phyloP scores from a whole-genome alignment of 2,329 filamentous ascomycete species.

The Clonostachys chloroleuca region DNA sequence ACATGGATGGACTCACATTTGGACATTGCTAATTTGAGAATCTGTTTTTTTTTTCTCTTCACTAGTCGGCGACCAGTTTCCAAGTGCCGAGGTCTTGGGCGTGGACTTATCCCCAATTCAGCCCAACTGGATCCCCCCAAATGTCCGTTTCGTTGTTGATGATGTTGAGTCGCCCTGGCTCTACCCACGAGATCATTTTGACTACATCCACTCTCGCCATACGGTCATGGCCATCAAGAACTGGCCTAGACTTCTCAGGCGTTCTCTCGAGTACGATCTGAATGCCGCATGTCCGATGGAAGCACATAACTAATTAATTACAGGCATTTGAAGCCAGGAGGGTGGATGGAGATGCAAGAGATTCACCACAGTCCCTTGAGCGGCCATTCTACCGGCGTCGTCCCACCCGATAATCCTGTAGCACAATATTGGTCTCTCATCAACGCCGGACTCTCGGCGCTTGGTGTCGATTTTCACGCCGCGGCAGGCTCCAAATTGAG shows the following conservation, averaged over 20 bases:
- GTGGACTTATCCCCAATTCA: slow-evolving; percentile 57
- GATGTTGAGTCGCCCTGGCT: slow-evolving; percentile 52
- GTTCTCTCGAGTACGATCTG: neutral
- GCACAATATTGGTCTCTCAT: neutral
- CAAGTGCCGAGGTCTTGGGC: slow-evolving; percentile 30
- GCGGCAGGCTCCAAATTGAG: neutral
- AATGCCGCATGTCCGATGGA: neutral
- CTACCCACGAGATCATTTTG: slow-evolving; percentile 29
- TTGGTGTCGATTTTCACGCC: neutral
- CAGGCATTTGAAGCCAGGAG: slow-evolving; percentile 4
- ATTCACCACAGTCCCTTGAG: neutral
- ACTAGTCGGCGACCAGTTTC: slow-evolving; percentile 46
- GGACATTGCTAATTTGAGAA: slow-evolving; percentile 19
- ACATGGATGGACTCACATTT: slow-evolving; percentile 23
- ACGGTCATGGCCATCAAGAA: slow-evolving; percentile 18
- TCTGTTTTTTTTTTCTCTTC: slow-evolving; percentile 25
- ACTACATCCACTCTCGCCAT: slow-evolving; percentile 25
- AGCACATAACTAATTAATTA: neutral
- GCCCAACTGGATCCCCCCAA: slow-evolving; percentile 52
- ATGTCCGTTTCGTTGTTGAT: slow-evolving; percentile 62
- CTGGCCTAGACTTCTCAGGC: slow-evolving; percentile 7
- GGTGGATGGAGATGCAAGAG: slow-evolving; percentile 4
- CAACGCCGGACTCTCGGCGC: neutral
- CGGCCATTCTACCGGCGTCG: neutral
- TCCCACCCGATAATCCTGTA: neutral